Conservation (phyloP, 2,329 filamentous ascomycete genomes). For the Aspergillus fijiensis region DNA sequence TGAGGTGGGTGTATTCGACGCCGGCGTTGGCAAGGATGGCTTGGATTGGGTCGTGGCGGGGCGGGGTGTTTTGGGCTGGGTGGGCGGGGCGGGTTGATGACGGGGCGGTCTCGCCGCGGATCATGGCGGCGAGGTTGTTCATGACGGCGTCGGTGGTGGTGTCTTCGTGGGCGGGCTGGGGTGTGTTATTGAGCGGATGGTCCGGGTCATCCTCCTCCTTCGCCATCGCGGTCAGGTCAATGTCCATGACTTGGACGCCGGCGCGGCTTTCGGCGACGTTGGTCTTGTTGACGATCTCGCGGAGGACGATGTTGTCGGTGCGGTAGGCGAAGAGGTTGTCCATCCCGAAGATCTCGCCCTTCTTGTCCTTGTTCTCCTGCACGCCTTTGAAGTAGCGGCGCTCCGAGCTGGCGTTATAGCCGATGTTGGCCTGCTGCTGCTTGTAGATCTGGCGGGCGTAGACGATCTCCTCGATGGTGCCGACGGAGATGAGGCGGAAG, state of each 20-base stretch:
- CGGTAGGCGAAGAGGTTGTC: conserved; percentile 83
- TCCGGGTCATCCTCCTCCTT: conserved; percentile 30
- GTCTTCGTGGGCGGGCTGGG: background rate
- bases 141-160: conserved; percentile 66
- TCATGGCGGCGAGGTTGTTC: conserved; percentile 67
- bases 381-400: conserved; percentile 94
- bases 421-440: conserved; percentile 97
- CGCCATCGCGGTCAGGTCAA: conserved; percentile 64
- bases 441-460: conserved; percentile 98
- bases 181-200: conserved; percentile 17
- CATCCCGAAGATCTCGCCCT: conserved; percentile 92
- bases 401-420: conserved; percentile 88
- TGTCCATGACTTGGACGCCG: conserved; percentile 74
- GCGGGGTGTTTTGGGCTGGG: conserved; percentile 33
- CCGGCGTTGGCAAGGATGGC: conserved; percentile 86
- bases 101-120: conserved; percentile 45
- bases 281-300: conserved; percentile 98
- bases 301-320: conserved; percentile 73
- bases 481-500: conserved; percentile 83
- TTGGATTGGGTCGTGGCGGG: conserved; percentile 67
- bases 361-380: conserved; percentile 75
- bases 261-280: conserved; percentile 92
- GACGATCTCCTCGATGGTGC: conserved; percentile 95
- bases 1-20: conserved; percentile 94
- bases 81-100: conserved; percentile 22